Conservation (phyloP, 1,284 basidiomycete genomes). For the Cryptococcus deneoformans region DNA sequence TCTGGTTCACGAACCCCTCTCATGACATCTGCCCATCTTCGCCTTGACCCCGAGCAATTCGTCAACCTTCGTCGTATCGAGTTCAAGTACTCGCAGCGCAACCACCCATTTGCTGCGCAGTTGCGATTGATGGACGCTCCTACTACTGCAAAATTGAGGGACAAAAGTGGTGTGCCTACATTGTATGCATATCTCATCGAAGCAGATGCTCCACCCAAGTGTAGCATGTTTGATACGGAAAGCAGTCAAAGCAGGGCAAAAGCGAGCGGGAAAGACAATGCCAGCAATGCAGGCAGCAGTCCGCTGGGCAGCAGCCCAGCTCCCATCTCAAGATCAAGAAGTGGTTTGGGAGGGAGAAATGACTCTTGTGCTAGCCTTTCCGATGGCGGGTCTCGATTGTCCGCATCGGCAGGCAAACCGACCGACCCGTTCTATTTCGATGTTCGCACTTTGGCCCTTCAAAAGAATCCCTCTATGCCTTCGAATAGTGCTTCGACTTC, state of each 20-base stretch:
- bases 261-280: background rate
- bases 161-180: slow-evolving; percentile 16
- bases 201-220: slow-evolving; percentile 39
- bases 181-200: slow-evolving; percentile 39
- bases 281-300: background rate
- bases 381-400: background rate
- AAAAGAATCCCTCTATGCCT: background rate
- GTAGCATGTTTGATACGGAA: slow-evolving; percentile 30
- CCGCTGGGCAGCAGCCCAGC: background rate
- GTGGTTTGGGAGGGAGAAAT: background rate
- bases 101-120: slow-evolving; percentile 33
- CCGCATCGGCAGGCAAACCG: background rate
- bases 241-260: background rate
- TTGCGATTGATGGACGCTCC: slow-evolving; percentile 31
- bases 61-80: slow-evolving; percentile 41
- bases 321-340: background rate
- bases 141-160: slow-evolving; percentile 1
- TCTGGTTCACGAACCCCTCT: slow-evolving; percentile 22
- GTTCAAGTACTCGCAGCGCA: slow-evolving; percentile 26
- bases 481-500: background rate
- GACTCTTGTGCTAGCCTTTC: background rate
- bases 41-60: slow-evolving; percentile 37
- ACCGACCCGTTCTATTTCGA: background rate
- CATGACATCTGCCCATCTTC: slow-evolving; percentile 25
- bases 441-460: background rate